Conservation (phyloP, 345 rosid genomes). For the Laguncularia racemosa region DNA sequence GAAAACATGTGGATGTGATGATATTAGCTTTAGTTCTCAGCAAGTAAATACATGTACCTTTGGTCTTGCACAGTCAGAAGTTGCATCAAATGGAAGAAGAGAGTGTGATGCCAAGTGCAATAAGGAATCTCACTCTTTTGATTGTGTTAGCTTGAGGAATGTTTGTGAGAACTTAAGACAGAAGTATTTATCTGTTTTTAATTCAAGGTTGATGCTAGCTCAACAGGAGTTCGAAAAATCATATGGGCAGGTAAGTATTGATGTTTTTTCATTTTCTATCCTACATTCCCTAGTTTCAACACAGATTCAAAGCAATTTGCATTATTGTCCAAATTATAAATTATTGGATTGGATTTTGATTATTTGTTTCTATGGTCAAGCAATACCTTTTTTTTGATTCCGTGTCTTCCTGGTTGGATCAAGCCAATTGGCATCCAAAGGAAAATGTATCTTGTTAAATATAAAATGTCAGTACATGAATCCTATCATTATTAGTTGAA, state of each 20-base stretch:
- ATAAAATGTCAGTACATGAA: too few relatives aligned
- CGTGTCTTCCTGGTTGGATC: too few relatives aligned
- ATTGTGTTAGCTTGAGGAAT: constrained; percentile 25
- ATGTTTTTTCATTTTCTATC: not conserved
- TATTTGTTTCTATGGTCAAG: too few relatives aligned
- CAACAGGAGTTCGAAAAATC: constrained; percentile 73
- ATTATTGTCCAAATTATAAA: too few relatives aligned
- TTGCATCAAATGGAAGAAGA: constrained; percentile 20
- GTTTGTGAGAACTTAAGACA: constrained; percentile 55
- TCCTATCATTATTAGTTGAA: too few relatives aligned
- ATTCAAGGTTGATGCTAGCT: constrained; percentile 47
- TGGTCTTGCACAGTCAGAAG: constrained; percentile 15
- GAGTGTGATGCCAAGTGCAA: constrained; percentile 25
- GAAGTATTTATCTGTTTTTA: constrained; percentile 71
- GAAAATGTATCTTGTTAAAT: too few relatives aligned
- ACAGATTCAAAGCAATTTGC: not conserved
- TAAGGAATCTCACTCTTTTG: constrained; percentile 21
- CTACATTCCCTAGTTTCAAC: not conserved
- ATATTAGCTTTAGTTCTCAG: constrained; percentile 20
- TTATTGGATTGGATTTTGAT: too few relatives aligned
- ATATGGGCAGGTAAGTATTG: constrained; percentile 48
- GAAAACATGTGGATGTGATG: constrained; percentile 24
- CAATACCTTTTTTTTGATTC: too few relatives aligned
- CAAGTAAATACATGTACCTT: constrained; percentile 14
- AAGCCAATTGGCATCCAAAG: too few relatives aligned